Evolutionary conservation across 2,329 filamentous ascomycete species (phyloP), one percentile per base, ranked within the genome.

Genomic region (Cladophialophora exuberans): DNA sequence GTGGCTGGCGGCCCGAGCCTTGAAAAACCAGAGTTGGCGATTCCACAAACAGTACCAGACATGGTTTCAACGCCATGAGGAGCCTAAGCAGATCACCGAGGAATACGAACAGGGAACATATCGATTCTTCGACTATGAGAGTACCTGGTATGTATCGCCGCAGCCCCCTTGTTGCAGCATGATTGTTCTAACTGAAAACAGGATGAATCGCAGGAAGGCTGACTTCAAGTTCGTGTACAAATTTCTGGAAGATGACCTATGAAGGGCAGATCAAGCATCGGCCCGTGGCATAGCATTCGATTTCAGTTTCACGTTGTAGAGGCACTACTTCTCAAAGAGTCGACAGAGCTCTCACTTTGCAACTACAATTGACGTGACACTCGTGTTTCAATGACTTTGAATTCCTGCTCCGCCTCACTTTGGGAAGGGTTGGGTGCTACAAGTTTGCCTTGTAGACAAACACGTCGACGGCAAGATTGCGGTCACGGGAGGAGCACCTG

Each of bases 1-100:
- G 71, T 97, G 92, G 69, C 81, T 97, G 56, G 91, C 94, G 1
- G 94, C 94, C 11, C 96, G 96, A 74, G 90, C 94, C n/a, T 78
- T 99, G 48, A 99, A 99, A 76, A 89, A 93, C 63, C 94, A 99
- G 73, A 97, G 92, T 73, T 99, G 94, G 94, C 84, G 94, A 53
- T 99, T 99, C 72, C 94, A 99, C 76, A 99, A 99, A 79, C 94
- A 97, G 73, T 99, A 99, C 70, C 94, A 96, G 73, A 99, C 94
- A 1, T 99, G 94, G 94, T 99, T 99, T 69, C 94, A 99, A 73
- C 83, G 94, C 47, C 94, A 99, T 64, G 94, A 99, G 70, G 94
- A 99, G 77, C 94, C 94, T 15, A 99, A 99, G 79, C 92, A 86
- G 65, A 99, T 99, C 68, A 97, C 94, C 0, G 94, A 99, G 73